Percentiles rank a stretch among this genome's conserved stretches.
Conservation (phyloP, 371 early-diverging fungal species). For the Apophysomyces elegans region DNA sequence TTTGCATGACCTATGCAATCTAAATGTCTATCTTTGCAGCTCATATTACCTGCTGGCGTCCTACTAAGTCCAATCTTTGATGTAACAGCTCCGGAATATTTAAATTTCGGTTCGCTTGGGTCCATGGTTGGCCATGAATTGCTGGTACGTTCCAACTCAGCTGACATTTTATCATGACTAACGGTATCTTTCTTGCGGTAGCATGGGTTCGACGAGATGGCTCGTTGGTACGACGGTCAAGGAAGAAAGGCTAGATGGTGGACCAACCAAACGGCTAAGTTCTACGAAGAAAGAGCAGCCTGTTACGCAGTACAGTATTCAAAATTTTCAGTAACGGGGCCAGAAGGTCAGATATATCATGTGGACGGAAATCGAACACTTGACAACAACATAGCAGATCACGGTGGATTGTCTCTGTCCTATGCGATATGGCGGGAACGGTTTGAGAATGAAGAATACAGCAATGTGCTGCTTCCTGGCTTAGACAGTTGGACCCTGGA, state of each 20-base stretch:
- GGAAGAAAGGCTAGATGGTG: constrained; percentile 66
- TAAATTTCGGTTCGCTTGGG: constrained; percentile 21
- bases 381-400: constrained; percentile 76
- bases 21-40: constrained; percentile 16
- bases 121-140: constrained; percentile 18
- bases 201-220: constrained; percentile 63
- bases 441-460: constrained; percentile 22
- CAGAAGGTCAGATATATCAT: constrained; percentile 43
- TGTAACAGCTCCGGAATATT: constrained; percentile 38
- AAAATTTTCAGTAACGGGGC: constrained; percentile 49
- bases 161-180: not conserved
- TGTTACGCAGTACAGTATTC: constrained; percentile 70
- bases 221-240: constrained; percentile 56
- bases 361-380: constrained; percentile 68
- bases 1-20: not conserved
- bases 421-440: constrained; percentile 46
- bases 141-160: not conserved
- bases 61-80: constrained; percentile 58
- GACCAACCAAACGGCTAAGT: constrained; percentile 49
- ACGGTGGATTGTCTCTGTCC: constrained; percentile 56
- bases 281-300: constrained; percentile 55
- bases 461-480: constrained; percentile 40
- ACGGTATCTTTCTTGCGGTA: constrained; percentile 1
- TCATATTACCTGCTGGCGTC: constrained; percentile 59
- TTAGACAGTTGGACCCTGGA: constrained; percentile 52